Evolutionary conservation across 2,329 filamentous ascomycete species (phyloP).

Genomic region (Pyrenochaeta sp.): DNA sequence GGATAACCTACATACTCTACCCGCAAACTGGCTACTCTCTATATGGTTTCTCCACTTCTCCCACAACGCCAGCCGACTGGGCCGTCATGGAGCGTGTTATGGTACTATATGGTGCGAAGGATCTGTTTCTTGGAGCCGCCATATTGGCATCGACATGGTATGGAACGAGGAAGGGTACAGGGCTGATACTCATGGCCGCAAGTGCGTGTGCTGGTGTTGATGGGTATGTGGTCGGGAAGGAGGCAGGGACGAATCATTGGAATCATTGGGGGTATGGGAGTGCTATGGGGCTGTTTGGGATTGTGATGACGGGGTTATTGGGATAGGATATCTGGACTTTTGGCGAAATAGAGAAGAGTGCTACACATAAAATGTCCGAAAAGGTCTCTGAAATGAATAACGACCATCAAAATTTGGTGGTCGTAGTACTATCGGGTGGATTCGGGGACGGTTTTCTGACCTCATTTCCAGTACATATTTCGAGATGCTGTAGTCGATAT

Average conservation of each 20-base stretch:
- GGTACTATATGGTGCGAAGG: constrained; percentile 58
- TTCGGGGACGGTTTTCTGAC: no score
- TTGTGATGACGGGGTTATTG: constrained; percentile 42
- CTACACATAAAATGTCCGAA: no score
- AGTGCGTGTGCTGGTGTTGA: constrained; percentile 57
- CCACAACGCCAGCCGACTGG: constrained; percentile 40
- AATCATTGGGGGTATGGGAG: constrained; percentile 59
- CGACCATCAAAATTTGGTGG: no score
- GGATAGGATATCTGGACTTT: constrained; percentile 8
- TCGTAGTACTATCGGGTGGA: no score
- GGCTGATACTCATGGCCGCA: constrained; percentile 54
- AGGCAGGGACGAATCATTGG: constrained; percentile 55
- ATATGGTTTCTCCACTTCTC: constrained; percentile 46
- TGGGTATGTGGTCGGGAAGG: constrained; percentile 51
- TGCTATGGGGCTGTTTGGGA: constrained; percentile 49
- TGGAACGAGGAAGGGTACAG: constrained; percentile 53
- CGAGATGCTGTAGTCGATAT: no score
- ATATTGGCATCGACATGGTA: constrained; percentile 49
- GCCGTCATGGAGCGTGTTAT: constrained; percentile 56
- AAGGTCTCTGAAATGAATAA: no score
- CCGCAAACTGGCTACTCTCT: constrained; percentile 47
- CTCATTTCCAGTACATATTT: no score
- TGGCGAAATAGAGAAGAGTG: no score
- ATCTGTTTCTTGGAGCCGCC: constrained; percentile 59
- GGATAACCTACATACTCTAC: constrained; percentile 52